Evolutionary conservation across 2,329 filamentous ascomycete genomes (phyloP), one percentile per base, ranked within the genome.

Genomic region (Penicillium hordei): DNA sequence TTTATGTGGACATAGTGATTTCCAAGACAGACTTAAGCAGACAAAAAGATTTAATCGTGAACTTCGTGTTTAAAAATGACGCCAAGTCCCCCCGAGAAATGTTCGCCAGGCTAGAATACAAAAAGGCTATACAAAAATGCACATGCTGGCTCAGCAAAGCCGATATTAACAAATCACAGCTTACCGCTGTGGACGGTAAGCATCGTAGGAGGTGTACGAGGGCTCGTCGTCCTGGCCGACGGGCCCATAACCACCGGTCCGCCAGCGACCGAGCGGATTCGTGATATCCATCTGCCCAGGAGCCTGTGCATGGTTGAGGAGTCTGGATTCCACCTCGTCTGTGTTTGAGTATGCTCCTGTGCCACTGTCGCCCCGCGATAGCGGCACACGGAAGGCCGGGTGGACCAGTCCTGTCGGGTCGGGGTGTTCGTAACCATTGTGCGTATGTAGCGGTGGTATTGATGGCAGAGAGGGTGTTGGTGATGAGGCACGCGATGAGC

Each of bases 251-350:
- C 74, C 73, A 38, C 68, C 63, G 3, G 68, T 61, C 21, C 68
- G 71, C 75, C 75, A 77, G 48, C 71, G 68, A 51, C 72, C 69
- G 5, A 75, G 51, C 8, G 70, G 62, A 48, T 58, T 63, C 25
- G 55, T 25, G 15, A 39, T 43, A 25, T 66, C 67, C 5, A 40
- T 60, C 25, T 62, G 65, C 27, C 58, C 71, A 0, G 72, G 72
- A 5, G 52, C 63, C 53, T 78, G 75, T 2, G 73, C 72, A 53
- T 76, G 68, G 29, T 60, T 69, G 19, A 79, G 64, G 9, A 79
- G 65, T 29, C 67, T 64, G 1, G 70, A 71, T 51, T 76, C 75
- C 42, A 75, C 77, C 58, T 78, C 77, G 56, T 78, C 75, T 1
- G 61, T 59, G 5, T 71, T 68, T 2, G 66, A 68, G 53, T 78